A percentile compares a stretch with the other conserved stretches of the same genome.
These are phyloP conservation scores for Ceratocystis eucalypticola DNA, from an alignment of 2,329 filamentous ascomycete species.

Conservation along the genomic window DNA sequence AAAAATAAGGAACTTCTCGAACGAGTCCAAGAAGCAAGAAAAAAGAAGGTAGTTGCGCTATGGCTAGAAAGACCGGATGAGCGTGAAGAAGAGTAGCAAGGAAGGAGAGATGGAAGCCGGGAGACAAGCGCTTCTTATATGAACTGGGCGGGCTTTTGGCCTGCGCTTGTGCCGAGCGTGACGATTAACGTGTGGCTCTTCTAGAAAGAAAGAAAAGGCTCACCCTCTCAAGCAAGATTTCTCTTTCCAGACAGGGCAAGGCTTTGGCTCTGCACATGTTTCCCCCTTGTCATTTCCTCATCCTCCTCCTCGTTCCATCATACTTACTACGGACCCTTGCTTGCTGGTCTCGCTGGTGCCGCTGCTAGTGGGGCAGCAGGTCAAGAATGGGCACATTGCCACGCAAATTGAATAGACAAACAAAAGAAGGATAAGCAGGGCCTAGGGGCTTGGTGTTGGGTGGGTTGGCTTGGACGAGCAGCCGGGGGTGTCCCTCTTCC, in stretches of 20 bases:
- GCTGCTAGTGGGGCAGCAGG: neutral
- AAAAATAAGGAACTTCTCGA: neutral
- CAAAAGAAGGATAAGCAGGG: neutral
- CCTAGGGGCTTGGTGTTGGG: no score
- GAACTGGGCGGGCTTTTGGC: neutral
- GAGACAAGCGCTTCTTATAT: neutral
- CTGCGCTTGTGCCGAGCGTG: neutral
- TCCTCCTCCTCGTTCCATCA: neutral
- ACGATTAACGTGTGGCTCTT: neutral
- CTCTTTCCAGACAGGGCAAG: neutral
- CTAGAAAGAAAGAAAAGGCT: no score
- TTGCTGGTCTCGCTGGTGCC: neutral
- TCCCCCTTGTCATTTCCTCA: neutral
- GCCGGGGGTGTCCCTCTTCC: neutral
- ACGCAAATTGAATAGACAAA: neutral
- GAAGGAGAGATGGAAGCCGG: neutral
- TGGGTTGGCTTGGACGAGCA: no score
- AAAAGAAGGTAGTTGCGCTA: neutral
- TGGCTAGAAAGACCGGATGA: conserved; percentile 3
- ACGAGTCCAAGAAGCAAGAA: neutral
- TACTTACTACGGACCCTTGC: neutral
- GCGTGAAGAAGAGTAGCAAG: neutral
- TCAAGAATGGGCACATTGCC: neutral
- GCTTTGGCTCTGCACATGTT: neutral
- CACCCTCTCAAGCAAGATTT: neutral